phyloP scores from a whole-genome alignment of 441 rosid genomes.

The Adansonia grandidieri region DNA sequence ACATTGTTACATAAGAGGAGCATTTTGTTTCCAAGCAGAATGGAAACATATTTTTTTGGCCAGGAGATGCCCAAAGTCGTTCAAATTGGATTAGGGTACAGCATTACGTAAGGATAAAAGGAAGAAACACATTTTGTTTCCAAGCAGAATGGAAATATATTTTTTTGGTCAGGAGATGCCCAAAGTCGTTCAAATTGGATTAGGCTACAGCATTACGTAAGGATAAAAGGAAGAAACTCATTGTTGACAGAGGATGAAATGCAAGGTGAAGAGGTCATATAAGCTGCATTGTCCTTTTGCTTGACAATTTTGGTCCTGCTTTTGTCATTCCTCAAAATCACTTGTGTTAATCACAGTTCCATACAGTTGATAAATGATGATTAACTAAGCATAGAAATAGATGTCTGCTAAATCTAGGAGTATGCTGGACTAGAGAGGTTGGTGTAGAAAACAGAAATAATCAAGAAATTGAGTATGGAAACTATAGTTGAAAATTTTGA shows the following conservation, averaged over 20 bases:
- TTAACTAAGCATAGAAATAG: constrained; percentile 3
- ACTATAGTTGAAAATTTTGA: not conserved
- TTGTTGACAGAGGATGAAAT: constrained; percentile 1
- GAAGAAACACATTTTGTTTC: not conserved
- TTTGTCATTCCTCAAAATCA: not conserved
- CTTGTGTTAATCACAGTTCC: not conserved
- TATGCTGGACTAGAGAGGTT: not conserved
- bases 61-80: not conserved
- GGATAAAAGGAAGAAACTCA: constrained; percentile 13
- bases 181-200: constrained; percentile 1
- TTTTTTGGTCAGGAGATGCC: not conserved
- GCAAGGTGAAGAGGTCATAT: not conserved
- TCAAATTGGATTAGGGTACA: not conserved
- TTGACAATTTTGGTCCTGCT: not conserved
- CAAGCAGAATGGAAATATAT: too few species aligned
- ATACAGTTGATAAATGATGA: not conserved
- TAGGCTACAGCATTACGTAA: not conserved
- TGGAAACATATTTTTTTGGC: too few species aligned
- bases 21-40: not conserved
- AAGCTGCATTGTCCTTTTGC: not conserved
- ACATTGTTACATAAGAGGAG: not conserved
- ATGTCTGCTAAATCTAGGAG: constrained; percentile 10
- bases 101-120: constrained; percentile 1
- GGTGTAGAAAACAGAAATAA: not conserved
- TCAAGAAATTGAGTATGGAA: not conserved